These are phyloP conservation scores for Niveomyces coronatus DNA, from an alignment of 2,329 filamentous ascomycete species.

Conservation along the genomic window DNA sequence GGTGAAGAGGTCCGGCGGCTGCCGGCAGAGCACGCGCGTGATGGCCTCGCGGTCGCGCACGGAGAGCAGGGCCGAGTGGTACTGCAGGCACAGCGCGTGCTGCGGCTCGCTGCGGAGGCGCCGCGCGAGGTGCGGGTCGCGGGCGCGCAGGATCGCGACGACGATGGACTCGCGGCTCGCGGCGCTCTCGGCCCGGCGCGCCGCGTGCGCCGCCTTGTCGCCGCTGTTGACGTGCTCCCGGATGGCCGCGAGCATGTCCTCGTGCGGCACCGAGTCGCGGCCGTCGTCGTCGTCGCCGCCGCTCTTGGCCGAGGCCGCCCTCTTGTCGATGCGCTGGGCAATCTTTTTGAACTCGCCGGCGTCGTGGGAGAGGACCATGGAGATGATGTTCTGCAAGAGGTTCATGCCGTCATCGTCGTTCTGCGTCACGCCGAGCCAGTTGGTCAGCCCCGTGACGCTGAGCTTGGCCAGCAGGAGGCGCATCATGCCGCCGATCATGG, in stretches of 20 bases:
- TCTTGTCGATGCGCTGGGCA: constrained; percentile 52
- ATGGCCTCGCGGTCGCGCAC: constrained; percentile 66
- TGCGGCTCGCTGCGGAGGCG: constrained; percentile 47
- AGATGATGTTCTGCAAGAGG: constrained; percentile 66
- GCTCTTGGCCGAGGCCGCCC: too few species aligned
- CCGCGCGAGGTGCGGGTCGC: constrained; percentile 33
- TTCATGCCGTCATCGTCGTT: constrained; percentile 73
- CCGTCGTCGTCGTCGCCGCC: constrained; percentile 43
- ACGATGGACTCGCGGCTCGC: constrained; percentile 49
- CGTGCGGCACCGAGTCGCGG: constrained; percentile 40
- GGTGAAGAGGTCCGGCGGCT: constrained; percentile 64
- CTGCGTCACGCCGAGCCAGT: constrained; percentile 66
- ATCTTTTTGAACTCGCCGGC: constrained; percentile 57
- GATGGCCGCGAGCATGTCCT: constrained; percentile 51
- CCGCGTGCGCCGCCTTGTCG: constrained; percentile 48
- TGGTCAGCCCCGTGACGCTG: constrained; percentile 62
- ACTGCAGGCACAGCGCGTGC: constrained; percentile 56
- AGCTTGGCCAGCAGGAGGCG: constrained; percentile 67
- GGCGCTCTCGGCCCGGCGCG: constrained; percentile 45
- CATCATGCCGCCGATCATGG: constrained; percentile 70
- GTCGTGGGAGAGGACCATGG: constrained; percentile 63
- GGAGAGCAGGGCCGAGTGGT: constrained; percentile 59
- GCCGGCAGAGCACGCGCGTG: constrained; percentile 53
- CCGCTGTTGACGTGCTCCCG: constrained; percentile 44
- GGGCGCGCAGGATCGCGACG: constrained; percentile 49